These are phyloP conservation scores for Pseudonitzschia multistriata DNA, from an alignment of 108 stramenopile genomes.

Conservation along the genomic window DNA sequence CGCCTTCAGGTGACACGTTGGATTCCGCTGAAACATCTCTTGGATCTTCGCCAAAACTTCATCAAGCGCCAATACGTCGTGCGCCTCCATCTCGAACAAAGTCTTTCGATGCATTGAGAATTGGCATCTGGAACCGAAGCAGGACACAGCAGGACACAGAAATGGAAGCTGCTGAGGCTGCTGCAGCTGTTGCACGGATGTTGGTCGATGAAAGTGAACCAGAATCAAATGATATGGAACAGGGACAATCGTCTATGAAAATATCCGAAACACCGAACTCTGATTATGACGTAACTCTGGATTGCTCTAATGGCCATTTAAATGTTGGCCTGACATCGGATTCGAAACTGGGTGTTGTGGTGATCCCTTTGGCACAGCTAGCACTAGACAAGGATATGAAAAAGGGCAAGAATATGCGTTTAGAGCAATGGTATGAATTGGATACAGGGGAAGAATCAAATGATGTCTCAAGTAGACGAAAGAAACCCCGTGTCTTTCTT, in stretches of 20 bases:
- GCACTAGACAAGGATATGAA: conserved; percentile 47
- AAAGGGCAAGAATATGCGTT: conserved; percentile 33
- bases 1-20: not conserved
- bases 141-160: conserved; percentile 21
- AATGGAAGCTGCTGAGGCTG: conserved; percentile 46
- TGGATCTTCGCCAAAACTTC: not conserved
- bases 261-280: conserved; percentile 11
- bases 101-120: conserved; percentile 16
- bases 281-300: conserved; percentile 28
- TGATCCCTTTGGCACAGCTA: conserved; percentile 66
- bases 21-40: conserved; percentile 4
- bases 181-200: conserved; percentile 41
- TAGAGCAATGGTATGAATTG: conserved; percentile 78
- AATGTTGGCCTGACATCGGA: conserved; percentile 40
- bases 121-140: conserved; percentile 17
- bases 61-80: not conserved
- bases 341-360: conserved; percentile 54
- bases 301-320: not conserved
- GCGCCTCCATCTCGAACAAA: conserved; percentile 6
- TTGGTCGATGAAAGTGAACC: conserved; percentile 31
- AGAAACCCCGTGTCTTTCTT: conserved; percentile 74
- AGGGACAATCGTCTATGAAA: not conserved
- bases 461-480: conserved; percentile 21
- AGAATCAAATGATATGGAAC: not conserved
- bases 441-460: conserved; percentile 16